Percentiles rank a stretch among this genome's conserved stretches.
Conservation (phyloP, 495 filamentous ascomycete genomes). For the Lasiosphaeria miniovina region DNA sequence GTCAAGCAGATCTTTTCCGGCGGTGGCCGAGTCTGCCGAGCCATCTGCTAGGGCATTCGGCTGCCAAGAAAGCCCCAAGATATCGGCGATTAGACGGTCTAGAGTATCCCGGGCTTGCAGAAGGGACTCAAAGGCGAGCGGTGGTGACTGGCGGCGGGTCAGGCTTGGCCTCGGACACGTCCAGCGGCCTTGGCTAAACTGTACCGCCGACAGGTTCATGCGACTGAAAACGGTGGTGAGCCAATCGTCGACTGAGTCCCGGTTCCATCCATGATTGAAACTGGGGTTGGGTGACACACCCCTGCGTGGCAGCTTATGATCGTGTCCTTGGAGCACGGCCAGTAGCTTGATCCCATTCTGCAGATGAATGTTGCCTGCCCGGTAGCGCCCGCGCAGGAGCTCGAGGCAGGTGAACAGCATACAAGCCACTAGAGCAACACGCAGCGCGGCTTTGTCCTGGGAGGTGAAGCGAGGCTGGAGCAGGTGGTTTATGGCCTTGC, state of each 20-base stretch:
- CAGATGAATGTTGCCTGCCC: not conserved
- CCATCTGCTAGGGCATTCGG: not conserved
- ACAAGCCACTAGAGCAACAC: slow-evolving; percentile 3
- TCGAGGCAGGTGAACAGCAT: slow-evolving; percentile 6
- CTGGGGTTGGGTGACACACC: too few relatives aligned
- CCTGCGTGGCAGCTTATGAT: not conserved
- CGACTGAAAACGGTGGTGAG: not conserved
- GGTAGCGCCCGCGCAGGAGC: slow-evolving; percentile 1
- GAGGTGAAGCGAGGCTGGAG: slow-evolving; percentile 28
- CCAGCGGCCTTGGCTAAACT: not conserved
- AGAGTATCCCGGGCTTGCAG: not conserved
- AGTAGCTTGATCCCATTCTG: slow-evolving; percentile 5
- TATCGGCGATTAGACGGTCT: not conserved
- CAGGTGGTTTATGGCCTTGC: slow-evolving; percentile 39
- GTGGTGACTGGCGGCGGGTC: not conserved
- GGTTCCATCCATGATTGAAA: not conserved
- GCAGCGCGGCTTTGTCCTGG: not conserved
- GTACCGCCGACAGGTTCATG: not conserved
- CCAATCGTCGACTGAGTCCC: not conserved
- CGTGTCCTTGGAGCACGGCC: not conserved
- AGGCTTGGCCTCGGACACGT: not conserved
- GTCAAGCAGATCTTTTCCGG: not conserved
- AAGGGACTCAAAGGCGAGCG: not conserved
- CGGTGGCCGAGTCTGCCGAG: not conserved
- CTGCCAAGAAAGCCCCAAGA: not conserved